Percentiles rank a stretch among this genome's conserved stretches.
phyloP scores from a whole-genome alignment of 2,329 filamentous ascomycete genomes.

The Graphium sp. region DNA sequence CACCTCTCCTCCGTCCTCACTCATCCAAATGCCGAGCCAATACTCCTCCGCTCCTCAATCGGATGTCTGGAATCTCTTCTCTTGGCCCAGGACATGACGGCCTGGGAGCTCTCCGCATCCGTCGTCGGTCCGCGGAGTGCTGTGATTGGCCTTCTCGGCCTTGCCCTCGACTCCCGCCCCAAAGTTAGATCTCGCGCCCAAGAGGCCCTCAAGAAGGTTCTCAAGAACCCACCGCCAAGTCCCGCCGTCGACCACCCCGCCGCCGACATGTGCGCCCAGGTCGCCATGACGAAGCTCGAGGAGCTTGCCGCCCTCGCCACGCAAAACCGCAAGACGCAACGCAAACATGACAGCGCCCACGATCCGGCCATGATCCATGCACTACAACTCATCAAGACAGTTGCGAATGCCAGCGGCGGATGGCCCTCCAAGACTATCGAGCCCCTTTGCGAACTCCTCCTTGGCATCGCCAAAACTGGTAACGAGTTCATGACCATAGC shows the following conservation, averaged over 20 bases:
- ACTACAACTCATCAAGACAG: constrained; percentile 78
- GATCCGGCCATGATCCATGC: constrained; percentile 83
- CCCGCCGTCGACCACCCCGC: constrained; percentile 89
- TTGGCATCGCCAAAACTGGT: constrained; percentile 75
- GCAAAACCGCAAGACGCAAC: constrained; percentile 43
- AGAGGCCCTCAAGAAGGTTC: constrained; percentile 69
- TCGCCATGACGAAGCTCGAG: constrained; percentile 63
- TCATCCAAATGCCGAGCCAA: constrained; percentile 67
- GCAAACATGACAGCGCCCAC: constrained; percentile 44
- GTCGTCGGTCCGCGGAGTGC: constrained; percentile 77
- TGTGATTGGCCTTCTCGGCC: constrained; percentile 67
- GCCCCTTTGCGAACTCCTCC: constrained; percentile 70
- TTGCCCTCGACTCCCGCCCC: constrained; percentile 74
- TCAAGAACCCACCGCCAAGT: constrained; percentile 75
- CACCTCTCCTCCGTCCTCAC: constrained; percentile 73
- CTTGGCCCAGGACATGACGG: constrained; percentile 68
- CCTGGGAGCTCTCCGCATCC: constrained; percentile 74
- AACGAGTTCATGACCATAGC: constrained; percentile 96
- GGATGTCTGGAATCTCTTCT: constrained; percentile 88
- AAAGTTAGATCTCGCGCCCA: constrained; percentile 91
- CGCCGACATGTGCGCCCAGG: constrained; percentile 90
- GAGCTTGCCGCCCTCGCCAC: constrained; percentile 50
- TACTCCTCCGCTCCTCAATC: constrained; percentile 72
- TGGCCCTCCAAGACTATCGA: constrained; percentile 98
- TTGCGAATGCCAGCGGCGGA: constrained; percentile 73